Evolutionary conservation across 495 filamentous ascomycete genomes (phyloP).

Genomic region (Pseudoneurospora amorphoporcata): DNA sequence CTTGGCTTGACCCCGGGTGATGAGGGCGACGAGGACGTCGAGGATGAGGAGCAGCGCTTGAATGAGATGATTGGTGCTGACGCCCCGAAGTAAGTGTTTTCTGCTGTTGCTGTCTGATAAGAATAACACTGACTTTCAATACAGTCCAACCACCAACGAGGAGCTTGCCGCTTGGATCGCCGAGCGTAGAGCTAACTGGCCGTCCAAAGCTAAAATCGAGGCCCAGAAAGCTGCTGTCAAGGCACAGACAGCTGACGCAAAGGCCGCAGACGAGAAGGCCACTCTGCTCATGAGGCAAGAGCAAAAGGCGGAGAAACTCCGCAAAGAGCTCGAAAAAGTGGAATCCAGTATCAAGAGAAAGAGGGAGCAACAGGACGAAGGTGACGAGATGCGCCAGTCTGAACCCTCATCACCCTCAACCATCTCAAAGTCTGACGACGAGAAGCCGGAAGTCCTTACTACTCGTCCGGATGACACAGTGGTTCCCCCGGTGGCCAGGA

Average conservation of each 20-base stretch:
- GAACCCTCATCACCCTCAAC: constrained; percentile 30
- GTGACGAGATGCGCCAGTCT: constrained; percentile 41
- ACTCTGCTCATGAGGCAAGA: constrained; percentile 30
- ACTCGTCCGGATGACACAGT: constrained; percentile 25
- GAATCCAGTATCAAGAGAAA: constrained; percentile 48
- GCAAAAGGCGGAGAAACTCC: constrained; percentile 38
- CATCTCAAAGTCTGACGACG: constrained; percentile 30
- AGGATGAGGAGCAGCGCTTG: constrained; percentile 59
- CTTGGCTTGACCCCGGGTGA: constrained; percentile 69
- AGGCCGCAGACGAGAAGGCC: constrained; percentile 10
- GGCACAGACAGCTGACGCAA: constrained; percentile 16
- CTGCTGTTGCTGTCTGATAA: constrained; percentile 14
- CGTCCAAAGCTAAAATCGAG: not conserved
- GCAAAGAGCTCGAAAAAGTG: constrained; percentile 39
- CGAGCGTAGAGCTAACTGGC: not conserved
- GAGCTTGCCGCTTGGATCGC: not conserved
- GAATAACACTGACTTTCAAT: not conserved
- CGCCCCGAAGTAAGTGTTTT: constrained; percentile 35
- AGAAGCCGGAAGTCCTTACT: constrained; percentile 39
- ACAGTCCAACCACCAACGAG: not conserved
- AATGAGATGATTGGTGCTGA: constrained; percentile 48
- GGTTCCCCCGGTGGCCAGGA: constrained; percentile 32
- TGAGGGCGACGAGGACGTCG: constrained; percentile 61
- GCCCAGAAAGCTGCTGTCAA: constrained; percentile 1
- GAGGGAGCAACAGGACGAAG: constrained; percentile 45